Percentiles rank a stretch among this genome's conserved stretches.
Conservation (phyloP, 202 grass and related monocot genomes). For the Alloteropsis angusta region DNA sequence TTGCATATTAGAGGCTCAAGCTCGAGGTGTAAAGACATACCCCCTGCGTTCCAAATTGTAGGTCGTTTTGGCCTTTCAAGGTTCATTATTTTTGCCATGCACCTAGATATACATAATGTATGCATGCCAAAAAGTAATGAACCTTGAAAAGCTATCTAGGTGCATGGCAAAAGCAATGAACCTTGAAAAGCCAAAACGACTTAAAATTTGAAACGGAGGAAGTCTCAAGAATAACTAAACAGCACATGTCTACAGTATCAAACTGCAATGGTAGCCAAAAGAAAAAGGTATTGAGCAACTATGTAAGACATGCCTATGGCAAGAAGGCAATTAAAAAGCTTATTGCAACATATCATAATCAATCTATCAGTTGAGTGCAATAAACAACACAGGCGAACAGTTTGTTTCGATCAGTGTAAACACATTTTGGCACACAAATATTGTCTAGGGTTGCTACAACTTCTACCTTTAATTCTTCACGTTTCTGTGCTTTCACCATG, state of each 20-base stretch:
- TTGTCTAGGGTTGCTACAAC: not conserved
- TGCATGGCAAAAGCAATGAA: no score
- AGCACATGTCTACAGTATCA: not conserved
- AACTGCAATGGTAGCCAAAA: slow-evolving; percentile 2
- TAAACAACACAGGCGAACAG: not conserved
- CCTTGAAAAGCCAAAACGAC: no score
- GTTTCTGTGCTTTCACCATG: slow-evolving; percentile 63
- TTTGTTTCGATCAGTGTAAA: slow-evolving; percentile 9
- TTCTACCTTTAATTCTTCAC: slow-evolving; percentile 80
- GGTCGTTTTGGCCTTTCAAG: no score
- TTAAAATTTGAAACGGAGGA: no score
- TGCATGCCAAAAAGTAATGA: no score
- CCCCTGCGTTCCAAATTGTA: no score
- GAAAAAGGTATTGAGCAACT: not conserved
- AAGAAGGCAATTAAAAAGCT: not conserved
- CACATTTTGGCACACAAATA: not conserved
- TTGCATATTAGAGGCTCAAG: not conserved
- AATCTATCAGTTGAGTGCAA: slow-evolving; percentile 20
- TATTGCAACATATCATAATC: not conserved
- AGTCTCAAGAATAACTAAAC: not conserved
- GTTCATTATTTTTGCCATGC: no score
- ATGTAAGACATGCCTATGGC: not conserved
- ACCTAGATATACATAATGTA: no score
- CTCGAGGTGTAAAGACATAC: not conserved
- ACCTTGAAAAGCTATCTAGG: no score